These are phyloP conservation scores for Plasmodium falciparum DNA, from an alignment of 169 alveolate species.

Conservation along the genomic window DNA sequence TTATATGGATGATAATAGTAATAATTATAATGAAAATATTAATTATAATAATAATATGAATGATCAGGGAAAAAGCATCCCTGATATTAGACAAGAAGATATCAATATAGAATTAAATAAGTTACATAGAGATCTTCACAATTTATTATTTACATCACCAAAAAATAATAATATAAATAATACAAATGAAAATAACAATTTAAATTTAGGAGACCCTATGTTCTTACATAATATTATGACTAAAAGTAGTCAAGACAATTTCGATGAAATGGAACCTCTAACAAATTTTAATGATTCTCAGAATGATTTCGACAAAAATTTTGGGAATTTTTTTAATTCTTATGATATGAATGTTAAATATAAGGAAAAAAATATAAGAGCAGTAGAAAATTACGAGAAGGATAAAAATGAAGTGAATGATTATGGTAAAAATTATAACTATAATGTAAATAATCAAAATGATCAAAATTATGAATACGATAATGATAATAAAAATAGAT, in stretches of 20 bases:
- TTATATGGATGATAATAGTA: constrained; percentile 1
- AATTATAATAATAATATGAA: neutral
- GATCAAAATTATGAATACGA: too few species aligned
- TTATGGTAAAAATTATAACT: too few species aligned
- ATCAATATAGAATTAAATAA: constrained; percentile 21
- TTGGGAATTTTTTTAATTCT: constrained; percentile 1
- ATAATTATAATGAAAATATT: neutral
- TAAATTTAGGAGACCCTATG: neutral
- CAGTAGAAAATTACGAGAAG: neutral
- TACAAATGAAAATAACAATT: constrained; percentile 1
- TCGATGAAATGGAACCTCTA: neutral
- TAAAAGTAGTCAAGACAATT: neutral
- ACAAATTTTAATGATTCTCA: neutral
- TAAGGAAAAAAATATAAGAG: neutral
- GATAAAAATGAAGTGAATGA: too few species aligned
- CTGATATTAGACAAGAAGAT: neutral
- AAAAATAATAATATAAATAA: neutral
- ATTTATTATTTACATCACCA: constrained; percentile 28
- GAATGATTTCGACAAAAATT: neutral
- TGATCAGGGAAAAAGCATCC: neutral
- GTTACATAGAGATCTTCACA: constrained; percentile 51
- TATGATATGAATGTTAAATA: neutral
- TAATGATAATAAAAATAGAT: too few species aligned
- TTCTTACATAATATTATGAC: neutral
- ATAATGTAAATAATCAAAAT: too few species aligned